Evolutionary conservation across 78 protist genomes (phyloP), one percentile per base, ranked within the genome.

Genomic region (Monocercomonoides exilis): DNA sequence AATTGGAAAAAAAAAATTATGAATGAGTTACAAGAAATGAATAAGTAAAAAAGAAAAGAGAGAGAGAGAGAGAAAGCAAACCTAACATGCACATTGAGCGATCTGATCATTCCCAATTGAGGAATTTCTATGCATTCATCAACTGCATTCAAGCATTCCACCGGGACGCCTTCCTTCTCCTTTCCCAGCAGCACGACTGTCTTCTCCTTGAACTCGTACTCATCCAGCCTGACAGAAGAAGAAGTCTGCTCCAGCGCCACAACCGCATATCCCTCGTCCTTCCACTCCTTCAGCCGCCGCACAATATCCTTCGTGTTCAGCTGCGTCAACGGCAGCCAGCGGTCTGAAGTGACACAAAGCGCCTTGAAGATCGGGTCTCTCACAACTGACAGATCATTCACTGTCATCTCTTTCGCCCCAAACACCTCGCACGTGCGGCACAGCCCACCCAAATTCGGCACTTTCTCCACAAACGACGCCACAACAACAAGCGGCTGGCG

Each of bases 71-170:
- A n/a, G n/a, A n/a, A n/a, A n/a, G n/a, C n/a, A n/a, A n/a, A n/a
- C n/a, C 81, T 32, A 4, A 93, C 95, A 43, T 93, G 95, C 63
- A 92, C 96, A 79, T 94, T 94, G 80, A 94, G 90, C 0, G 90
- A 84, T 21, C 82, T 79, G 2, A 90, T 92, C 29, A 94, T 3
- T 29, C 96, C 96, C 21, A 79, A 86, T 90, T 94, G 96, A 5
- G 94, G 95, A 42, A 94, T 92, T 70, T 94, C 96, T 6, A 94
- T 0, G 70, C 94, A 94, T 0, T 0, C 41, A 64, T 94, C 96
- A 35, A 94, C 44, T 84, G 63, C 3, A 43, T 41, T 46, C 34
- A 93, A 3, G 35, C 41, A 21, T 2, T 86, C 92, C 5, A 29
- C 90, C 4, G 95, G 95, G 0, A 93, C 45, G 44, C 95, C 95